Evolutionary conservation across 2,329 filamentous ascomycete species (phyloP), one percentile per base, ranked within the genome.

Genomic region (Xylariaceae sp.): DNA sequence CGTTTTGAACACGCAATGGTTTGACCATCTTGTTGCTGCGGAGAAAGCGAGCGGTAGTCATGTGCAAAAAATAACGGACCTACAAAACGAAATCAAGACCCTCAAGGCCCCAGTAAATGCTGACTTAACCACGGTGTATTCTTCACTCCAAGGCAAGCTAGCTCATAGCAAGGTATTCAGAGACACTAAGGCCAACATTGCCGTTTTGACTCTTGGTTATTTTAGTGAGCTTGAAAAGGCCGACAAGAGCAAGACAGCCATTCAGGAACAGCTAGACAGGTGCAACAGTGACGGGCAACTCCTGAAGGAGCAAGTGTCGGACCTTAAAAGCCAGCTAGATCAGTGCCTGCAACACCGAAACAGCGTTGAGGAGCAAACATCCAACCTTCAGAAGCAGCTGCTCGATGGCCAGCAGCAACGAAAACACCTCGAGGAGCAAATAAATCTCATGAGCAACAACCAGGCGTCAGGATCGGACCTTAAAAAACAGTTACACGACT

Each of bases 1-100:
- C 20, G 50, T 57, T 11, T 30, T 59, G 5, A 52, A 11, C 4
- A 57, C 57, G 15, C 30, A 42, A 3, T 59, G 36, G 37, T 57
- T 52, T 21, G 57, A 59, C 20, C 24, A 57, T n/a, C 53, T 59
- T 21, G 15, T 54, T n/a, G 8, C n/a, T 1, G 10, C 11, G 23
- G 42, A 53, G 30, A 46, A 33, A n/a, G 9, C 2, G 4, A 13
- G 6, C 4, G 13, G 6, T 6, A 20, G 11, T 6, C 26, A 29
- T 15, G 15, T 1, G 18, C 11, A 3, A 7, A 24, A 3, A n/a
- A 35, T 52, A n/a, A 13, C 10, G 1, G 26, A 8, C 4, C 30
- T 57, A 2, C 10, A 54, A 13, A 4, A 37, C 4, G 4, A 57
- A 35, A 27, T 53, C 39, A 33, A 29, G 23, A 10, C 13, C 3